These are phyloP conservation scores for Phytophthora foliorum DNA, from an alignment of 352 stramenopile genomes.

Conservation along the genomic window DNA sequence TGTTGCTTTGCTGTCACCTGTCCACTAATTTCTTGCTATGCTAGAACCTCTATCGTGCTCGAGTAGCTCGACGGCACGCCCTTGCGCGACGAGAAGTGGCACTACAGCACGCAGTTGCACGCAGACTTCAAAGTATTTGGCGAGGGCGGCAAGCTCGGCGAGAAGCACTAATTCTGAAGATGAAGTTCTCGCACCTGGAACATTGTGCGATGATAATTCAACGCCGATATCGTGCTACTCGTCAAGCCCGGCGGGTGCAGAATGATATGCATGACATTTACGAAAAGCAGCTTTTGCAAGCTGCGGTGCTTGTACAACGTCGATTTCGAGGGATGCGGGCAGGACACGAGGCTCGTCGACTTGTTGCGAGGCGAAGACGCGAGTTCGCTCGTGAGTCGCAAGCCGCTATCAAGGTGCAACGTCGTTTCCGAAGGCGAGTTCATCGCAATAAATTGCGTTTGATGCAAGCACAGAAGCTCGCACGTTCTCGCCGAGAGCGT, in stretches of 20 bases:
- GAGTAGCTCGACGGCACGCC: constrained; percentile 46
- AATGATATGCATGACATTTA: constrained; percentile 50
- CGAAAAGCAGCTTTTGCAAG: constrained; percentile 57
- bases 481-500: constrained; percentile 39
- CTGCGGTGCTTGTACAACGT: constrained; percentile 62
- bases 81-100: constrained; percentile 49
- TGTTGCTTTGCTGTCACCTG: neutral
- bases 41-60: constrained; percentile 71
- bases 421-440: constrained; percentile 55
- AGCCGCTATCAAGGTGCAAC: constrained; percentile 65
- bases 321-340: constrained; percentile 66
- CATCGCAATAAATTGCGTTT: constrained; percentile 49
- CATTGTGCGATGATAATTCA: constrained; percentile 75
- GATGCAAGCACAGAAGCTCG: constrained; percentile 38
- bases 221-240: constrained; percentile 63
- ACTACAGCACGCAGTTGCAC: constrained; percentile 49
- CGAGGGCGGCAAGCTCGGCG: constrained; percentile 59
- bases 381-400: constrained; percentile 46
- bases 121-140: constrained; percentile 76
- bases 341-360: constrained; percentile 45
- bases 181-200: constrained; percentile 57
- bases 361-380: constrained; percentile 46
- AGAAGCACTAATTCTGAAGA: constrained; percentile 53
- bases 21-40: neutral
- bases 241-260: constrained; percentile 37